Base-by-base conservation (phyloP, 2,329 filamentous ascomycete genomes). In the Paecilomyces fulvus region DNA sequence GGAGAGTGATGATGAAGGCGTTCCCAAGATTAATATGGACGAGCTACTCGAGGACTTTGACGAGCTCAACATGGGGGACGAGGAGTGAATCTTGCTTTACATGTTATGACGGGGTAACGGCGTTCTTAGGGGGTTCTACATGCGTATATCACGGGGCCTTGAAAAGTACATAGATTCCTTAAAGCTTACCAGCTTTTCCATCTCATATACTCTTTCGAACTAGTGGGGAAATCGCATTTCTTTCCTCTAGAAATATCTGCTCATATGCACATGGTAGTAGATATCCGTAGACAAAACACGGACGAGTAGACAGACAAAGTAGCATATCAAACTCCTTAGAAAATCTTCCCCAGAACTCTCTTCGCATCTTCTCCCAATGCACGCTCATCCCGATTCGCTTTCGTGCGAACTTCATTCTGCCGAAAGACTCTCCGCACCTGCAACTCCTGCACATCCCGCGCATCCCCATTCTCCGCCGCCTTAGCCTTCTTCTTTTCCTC, bases 1-100 rank as follows among this genome's bases (percentile, higher is more conserved):
- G 14, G 81, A 81, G 25, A 82, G 81, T 14, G 86, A 87, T 7
- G 84, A 83, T 48, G 85, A 85, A 48, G 33, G 30, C n/a, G 81
- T 80, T 53, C 89, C 89, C 3, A 79, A 83, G 65, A 86, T 94
- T 63, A 80, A 85, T 68, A 86, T 92, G 84, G 82, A 92, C 20
- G 88, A 92, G 72, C 73, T 96, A 68, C 79, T 96, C 67, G 92
- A 96, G 70, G 92, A 96, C 71, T 91, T 96, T 78, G 91, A 95
- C 68, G 92, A 96, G 67, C 83, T 96, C 70, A 85, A 82, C 50
- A 85, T 95, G 76, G 74, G 83, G 60, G 84, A 87, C 23, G 48
- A 25, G 4, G 48, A 49, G 48, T 49, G 23, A 49, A 43, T n/a
- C n/a, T 17, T 43, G 20, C 48, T 49, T 49, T n/a, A 7, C 21